Evolutionary conservation across 495 filamentous ascomycete species (phyloP).

Genomic region (Chaetomidium leptoderma): DNA sequence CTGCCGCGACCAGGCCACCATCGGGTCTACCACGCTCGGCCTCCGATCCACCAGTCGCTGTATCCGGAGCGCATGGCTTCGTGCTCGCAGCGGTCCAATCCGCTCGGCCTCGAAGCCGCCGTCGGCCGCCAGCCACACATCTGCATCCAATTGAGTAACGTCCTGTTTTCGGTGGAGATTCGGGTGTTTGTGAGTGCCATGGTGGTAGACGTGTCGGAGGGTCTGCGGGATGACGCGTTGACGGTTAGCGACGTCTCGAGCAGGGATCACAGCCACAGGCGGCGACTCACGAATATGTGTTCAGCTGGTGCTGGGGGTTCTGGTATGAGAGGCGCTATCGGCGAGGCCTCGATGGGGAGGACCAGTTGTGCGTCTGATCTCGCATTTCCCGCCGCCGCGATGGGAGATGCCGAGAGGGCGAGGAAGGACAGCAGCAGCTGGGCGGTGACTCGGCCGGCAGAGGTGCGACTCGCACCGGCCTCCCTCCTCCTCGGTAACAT

Average conservation of each 20-base stretch:
- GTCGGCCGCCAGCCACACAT: slow-evolving; percentile 60
- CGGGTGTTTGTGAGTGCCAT: slow-evolving; percentile 71
- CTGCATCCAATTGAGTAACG: slow-evolving; percentile 55
- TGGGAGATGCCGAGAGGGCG: slow-evolving; percentile 45
- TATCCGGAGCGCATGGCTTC: slow-evolving; percentile 60
- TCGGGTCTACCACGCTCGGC: slow-evolving; percentile 65
- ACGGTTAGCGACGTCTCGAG: not conserved
- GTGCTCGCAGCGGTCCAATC: slow-evolving; percentile 47
- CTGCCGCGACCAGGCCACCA: slow-evolving; percentile 63
- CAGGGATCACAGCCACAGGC: not conserved
- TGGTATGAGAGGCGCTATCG: slow-evolving; percentile 38
- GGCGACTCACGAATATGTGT: slow-evolving; percentile 48
- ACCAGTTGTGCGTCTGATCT: slow-evolving; percentile 23
- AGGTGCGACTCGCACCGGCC: slow-evolving; percentile 37
- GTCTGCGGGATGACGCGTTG: slow-evolving; percentile 47
- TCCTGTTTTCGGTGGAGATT: slow-evolving; percentile 70
- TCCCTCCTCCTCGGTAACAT: slow-evolving; percentile 43
- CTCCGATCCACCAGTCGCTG: slow-evolving; percentile 78
- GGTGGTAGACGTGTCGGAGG: slow-evolving; percentile 86
- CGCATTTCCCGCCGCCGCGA: slow-evolving; percentile 25
- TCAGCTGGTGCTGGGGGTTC: slow-evolving; percentile 39
- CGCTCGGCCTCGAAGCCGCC: slow-evolving; percentile 51
- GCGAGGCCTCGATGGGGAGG: slow-evolving; percentile 35
- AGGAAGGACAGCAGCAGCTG: slow-evolving; percentile 60
- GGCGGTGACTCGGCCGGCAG: slow-evolving; percentile 56